Conservation (phyloP, 1,284 basidiomycete genomes). For the Hymenochaete sp. region DNA sequence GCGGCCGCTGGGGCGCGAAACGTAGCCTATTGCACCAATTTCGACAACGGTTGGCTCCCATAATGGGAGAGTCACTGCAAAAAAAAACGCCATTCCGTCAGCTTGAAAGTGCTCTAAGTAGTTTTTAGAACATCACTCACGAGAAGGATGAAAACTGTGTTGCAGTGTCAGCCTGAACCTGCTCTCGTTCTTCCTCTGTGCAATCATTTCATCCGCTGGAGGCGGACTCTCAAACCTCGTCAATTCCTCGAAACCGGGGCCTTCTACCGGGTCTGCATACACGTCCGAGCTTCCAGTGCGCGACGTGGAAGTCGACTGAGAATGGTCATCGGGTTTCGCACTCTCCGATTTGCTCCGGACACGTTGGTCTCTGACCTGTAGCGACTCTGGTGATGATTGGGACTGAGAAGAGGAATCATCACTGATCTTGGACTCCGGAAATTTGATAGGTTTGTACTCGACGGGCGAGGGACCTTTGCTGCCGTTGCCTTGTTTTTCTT, state of each 20-base stretch:
- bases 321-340: slow-evolving; percentile 1
- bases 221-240: slow-evolving; percentile 35
- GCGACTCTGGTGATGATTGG: not conserved
- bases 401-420: too few species aligned
- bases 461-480: slow-evolving; percentile 10
- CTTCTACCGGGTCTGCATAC: slow-evolving; percentile 21
- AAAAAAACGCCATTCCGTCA: not conserved
- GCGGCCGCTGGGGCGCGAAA: slow-evolving; percentile 48
- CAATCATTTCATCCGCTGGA: slow-evolving; percentile 36
- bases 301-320: slow-evolving; percentile 15
- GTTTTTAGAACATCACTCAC: slow-evolving; percentile 34
- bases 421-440: slow-evolving; percentile 10
- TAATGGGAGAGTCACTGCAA: slow-evolving; percentile 55
- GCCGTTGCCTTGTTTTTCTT: slow-evolving; percentile 11
- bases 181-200: slow-evolving; percentile 46
- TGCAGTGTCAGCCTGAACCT: slow-evolving; percentile 50
- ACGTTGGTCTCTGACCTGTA: slow-evolving; percentile 4
- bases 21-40: slow-evolving; percentile 66
- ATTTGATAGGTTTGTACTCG: slow-evolving; percentile 7
- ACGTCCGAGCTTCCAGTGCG: slow-evolving; percentile 16
- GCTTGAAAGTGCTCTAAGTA: slow-evolving; percentile 1
- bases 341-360: slow-evolving; percentile 10
- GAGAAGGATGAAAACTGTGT: slow-evolving; percentile 60
- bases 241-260: slow-evolving; percentile 12
- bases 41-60: slow-evolving; percentile 56